phyloP scores from a whole-genome alignment of 345 rosid genomes.

The Acer campestre region DNA sequence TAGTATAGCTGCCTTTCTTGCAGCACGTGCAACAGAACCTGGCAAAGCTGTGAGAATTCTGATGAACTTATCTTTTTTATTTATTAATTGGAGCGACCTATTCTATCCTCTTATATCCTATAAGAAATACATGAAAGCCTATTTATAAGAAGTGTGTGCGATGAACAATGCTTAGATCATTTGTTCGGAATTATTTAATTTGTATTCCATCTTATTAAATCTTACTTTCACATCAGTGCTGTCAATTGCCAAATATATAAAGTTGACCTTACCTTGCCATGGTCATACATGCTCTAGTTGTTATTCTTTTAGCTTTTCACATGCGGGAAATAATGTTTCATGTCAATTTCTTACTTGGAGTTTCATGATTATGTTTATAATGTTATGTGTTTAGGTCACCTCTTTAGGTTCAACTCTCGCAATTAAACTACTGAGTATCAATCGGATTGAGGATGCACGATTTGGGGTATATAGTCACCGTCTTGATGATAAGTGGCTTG shows the following conservation, averaged over 20 bases:
- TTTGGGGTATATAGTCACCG: conserved; percentile 96
- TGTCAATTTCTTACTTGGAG: background rate
- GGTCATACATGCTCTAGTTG: background rate
- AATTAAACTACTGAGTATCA: conserved; percentile 78
- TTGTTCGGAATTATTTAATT: background rate
- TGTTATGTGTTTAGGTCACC: conserved; percentile 58
- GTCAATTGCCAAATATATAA: background rate
- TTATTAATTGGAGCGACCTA: conserved; percentile 1
- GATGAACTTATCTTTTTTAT: conserved; percentile 16
- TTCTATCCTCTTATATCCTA: background rate
- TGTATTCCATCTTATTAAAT: background rate
- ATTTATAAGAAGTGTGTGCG: background rate
- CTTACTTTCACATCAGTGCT: background rate
- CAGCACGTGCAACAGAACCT: conserved; percentile 77
- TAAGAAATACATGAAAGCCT: background rate
- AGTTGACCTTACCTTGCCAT: background rate
- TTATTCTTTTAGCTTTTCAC: background rate
- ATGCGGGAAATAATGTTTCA: background rate
- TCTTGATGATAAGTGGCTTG: conserved; percentile 94
- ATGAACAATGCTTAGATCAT: background rate
- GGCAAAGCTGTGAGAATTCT: conserved; percentile 78
- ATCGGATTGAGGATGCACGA: conserved; percentile 85
- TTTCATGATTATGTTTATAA: background rate
- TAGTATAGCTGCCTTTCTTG: conserved; percentile 96
- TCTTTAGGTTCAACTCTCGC: conserved; percentile 95